Conservation (phyloP, 176 grass and related monocot species). For the Secale cereale region DNA sequence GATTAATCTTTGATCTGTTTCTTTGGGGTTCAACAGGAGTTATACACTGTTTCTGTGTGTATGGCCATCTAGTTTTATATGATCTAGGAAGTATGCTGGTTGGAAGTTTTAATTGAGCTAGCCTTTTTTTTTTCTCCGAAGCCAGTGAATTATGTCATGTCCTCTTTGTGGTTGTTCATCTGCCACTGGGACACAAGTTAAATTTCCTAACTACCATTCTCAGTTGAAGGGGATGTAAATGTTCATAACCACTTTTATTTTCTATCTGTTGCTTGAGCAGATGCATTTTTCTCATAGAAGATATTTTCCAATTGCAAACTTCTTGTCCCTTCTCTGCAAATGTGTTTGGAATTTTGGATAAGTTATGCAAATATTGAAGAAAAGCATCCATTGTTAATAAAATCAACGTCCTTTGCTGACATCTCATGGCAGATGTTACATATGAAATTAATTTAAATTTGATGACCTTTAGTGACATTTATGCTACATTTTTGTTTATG, state of each 20-base stretch:
- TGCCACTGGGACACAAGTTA: not conserved
- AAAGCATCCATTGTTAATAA: not conserved
- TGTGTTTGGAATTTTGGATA: not conserved
- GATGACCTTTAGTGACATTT: not conserved
- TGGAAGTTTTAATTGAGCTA: not conserved
- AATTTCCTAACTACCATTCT: not conserved
- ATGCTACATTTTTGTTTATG: not conserved
- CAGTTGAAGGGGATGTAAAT: not conserved
- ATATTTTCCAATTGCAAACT: not conserved
- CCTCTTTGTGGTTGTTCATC: conserved; percentile 8
- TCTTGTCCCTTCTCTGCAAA: not conserved
- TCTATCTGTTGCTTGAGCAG: not conserved
- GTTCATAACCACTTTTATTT: not conserved
- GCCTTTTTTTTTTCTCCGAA: not conserved
- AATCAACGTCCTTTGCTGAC: not conserved
- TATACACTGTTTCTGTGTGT: conserved; percentile 12
- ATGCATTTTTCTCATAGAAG: not conserved
- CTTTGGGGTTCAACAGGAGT: not conserved
- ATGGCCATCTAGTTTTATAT: conserved; percentile 1
- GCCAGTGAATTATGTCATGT: not conserved
- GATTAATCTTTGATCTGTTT: conserved; percentile 1
- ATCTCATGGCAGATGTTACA: not conserved
- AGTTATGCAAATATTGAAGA: not conserved
- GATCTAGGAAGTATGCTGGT: not conserved
- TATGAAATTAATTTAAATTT: too few species aligned